Base-by-base conservation (phyloP, 2,329 filamentous ascomycete genomes). In the Pyrenophora tritici-repentis region DNA sequence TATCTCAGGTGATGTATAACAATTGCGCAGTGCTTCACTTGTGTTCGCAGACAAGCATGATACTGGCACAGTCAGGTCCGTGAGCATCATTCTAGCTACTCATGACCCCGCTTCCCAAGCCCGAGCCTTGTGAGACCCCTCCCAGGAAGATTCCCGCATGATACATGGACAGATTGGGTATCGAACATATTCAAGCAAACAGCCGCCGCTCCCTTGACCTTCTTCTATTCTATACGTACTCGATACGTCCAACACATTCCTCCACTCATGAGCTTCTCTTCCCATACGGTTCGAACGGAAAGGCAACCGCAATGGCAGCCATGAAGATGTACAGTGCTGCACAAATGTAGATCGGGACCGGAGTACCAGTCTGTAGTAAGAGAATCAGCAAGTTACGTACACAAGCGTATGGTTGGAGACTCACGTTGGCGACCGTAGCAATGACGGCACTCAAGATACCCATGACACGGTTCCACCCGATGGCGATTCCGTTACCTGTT, bases 401-500 rank as follows among this genome's bases (percentile, higher is more conserved):
- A 7, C 26, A 29, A 12, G 26, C 26, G 8, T 29, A 29, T 29
- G 3, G 9, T 29, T 4, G 9, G 10, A 41, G n/a, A 70, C 71
- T 64, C 32, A 73, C 70, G 62, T 87, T 73, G 0, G 83, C 83
- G 26, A 78, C 79, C 0, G 83, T 85, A 0, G 84, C 87, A 26
- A 91, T 83, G 7, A 90, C 80, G 0, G 87, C 86, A 8, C 83
- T 86, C 45, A 90, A 61, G 37, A 91, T 88, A 1, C 88, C 88
- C 87, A 90, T 90, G 58, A 90, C 68, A 2, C 88, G 79, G 61
- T 91, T 91, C 55, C 83, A 84, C 0, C 83, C 86, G 26, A 90
- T 87, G 0, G 86, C 83, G 36, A 91, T 81, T 1, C 87, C 88
- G 63, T 90, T 91, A 9, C 88, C 88, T 0, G 88, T 91, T 0